Conservation (phyloP, 2,329 filamentous ascomycete species). For the Bipolaris oryzae region DNA sequence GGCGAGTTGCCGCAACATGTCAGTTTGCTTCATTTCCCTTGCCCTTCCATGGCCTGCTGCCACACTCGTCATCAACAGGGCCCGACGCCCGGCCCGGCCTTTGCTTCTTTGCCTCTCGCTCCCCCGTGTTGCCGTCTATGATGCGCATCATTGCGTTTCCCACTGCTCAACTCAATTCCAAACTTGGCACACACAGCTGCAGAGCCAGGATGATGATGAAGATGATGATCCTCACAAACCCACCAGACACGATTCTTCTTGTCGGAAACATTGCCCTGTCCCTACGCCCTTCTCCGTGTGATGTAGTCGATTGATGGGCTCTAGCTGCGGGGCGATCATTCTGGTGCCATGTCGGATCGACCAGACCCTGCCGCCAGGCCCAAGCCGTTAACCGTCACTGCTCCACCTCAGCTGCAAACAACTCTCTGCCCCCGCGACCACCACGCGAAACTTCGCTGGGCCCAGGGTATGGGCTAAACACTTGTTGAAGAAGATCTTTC, state of each 20-base stretch:
- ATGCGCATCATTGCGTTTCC: neutral
- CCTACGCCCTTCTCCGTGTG: neutral
- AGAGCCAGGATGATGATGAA: neutral
- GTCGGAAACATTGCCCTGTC: neutral
- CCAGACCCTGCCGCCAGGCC: conserved; percentile 17
- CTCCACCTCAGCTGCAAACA: conserved; percentile 13
- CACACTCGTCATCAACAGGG: neutral
- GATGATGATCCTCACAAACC: conserved; percentile 1
- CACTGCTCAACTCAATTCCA: neutral
- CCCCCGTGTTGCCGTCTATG: neutral
- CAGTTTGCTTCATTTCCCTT: neutral
- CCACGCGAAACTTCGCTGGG: conserved; percentile 8
- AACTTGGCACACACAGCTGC: neutral
- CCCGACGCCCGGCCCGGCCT: neutral
- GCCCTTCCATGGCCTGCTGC: neutral
- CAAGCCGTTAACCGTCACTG: conserved; percentile 16
- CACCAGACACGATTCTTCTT: neutral
- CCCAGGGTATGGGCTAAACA: conserved; percentile 14
- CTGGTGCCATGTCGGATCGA: conserved; percentile 16
- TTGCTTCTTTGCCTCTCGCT: neutral
- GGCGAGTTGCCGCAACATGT: neutral
- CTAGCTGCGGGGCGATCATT: conserved; percentile 15
- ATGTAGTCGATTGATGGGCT: conserved; percentile 4
- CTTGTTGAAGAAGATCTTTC: neutral
- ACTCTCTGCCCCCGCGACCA: conserved; percentile 13